A percentile compares a stretch with the other conserved stretches of the same genome.
These are phyloP conservation scores for Pyrenula massariospora DNA, from an alignment of 495 filamentous ascomycete species.

Conservation along the genomic window DNA sequence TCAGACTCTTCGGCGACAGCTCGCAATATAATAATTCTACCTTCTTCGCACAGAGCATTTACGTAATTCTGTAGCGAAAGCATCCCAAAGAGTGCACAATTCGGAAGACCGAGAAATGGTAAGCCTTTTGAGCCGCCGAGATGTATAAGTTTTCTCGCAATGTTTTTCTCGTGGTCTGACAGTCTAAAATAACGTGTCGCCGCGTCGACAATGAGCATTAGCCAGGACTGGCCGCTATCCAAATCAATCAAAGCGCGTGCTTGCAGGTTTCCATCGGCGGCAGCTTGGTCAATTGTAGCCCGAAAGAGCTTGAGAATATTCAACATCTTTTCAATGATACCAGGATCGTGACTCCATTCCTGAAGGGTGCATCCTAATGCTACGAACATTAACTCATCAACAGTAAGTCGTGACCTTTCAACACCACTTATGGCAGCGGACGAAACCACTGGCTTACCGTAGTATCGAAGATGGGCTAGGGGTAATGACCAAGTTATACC, in stretches of 20 bases:
- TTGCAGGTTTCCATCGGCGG: background rate
- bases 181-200: background rate
- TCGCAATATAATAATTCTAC: background rate
- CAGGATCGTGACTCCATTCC: background rate
- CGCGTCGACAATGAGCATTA: background rate
- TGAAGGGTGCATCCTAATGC: conserved; percentile 5
- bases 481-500: conserved; percentile 21
- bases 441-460: conserved; percentile 11
- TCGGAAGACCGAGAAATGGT: background rate
- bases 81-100: background rate
- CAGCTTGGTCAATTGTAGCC: background rate
- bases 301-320: background rate
- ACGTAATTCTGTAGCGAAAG: conserved; percentile 1
- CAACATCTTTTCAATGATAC: background rate
- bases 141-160: conserved; percentile 1
- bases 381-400: conserved; percentile 2
- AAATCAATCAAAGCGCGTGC: background rate
- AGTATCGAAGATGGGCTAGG: conserved; percentile 19
- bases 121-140: background rate
- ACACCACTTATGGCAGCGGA: background rate
- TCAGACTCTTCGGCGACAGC: background rate
- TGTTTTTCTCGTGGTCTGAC: background rate
- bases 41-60: background rate
- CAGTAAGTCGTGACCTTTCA: conserved; percentile 1
- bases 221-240: background rate